Conservation (phyloP, 495 filamentous ascomycete genomes). For the Aspergillus biplanus region DNA sequence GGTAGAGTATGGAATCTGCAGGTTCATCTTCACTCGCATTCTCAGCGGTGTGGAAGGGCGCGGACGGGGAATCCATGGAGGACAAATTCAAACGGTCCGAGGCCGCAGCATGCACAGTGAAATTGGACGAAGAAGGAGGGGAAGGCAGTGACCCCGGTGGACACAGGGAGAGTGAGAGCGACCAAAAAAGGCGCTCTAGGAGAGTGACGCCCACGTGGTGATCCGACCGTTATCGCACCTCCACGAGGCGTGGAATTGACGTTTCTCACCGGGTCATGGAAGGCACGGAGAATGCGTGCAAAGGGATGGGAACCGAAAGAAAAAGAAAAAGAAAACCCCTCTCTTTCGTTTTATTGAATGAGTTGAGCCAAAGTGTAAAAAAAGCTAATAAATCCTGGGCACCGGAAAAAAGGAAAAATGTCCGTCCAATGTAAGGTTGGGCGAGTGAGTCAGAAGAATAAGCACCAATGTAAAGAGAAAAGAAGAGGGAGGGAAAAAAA, state of each 20-base stretch:
- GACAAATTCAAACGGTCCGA: constrained; percentile 19
- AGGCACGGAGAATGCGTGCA: constrained; percentile 12
- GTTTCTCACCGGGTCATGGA: constrained; percentile 29
- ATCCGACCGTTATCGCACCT: constrained; percentile 28
- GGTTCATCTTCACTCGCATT: constrained; percentile 45
- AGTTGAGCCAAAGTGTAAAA: neutral
- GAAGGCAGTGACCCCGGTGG: neutral
- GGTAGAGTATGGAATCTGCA: constrained; percentile 27
- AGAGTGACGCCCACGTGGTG: constrained; percentile 23
- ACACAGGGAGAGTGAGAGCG: constrained; percentile 5
- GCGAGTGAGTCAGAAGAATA: constrained; percentile 9
- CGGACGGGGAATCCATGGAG: constrained; percentile 26
- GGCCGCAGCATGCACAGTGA: constrained; percentile 24
- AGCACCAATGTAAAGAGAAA: neutral
- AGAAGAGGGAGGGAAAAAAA: neutral
- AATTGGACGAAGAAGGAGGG: constrained; percentile 8
- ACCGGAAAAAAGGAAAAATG: neutral
- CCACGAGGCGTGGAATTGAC: constrained; percentile 31
- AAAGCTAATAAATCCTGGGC: neutral
- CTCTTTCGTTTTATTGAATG: constrained; percentile 4
- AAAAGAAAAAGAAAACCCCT: neutral
- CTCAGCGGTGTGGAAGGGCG: constrained; percentile 23
- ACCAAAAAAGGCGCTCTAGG: constrained; percentile 15
- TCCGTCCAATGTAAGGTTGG: constrained; percentile 10
- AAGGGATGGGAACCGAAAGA: neutral